Evolutionary conservation across 345 rosid genomes (phyloP), one percentile per base, ranked within the genome.

Genomic region (Linum usitatissimum): DNA sequence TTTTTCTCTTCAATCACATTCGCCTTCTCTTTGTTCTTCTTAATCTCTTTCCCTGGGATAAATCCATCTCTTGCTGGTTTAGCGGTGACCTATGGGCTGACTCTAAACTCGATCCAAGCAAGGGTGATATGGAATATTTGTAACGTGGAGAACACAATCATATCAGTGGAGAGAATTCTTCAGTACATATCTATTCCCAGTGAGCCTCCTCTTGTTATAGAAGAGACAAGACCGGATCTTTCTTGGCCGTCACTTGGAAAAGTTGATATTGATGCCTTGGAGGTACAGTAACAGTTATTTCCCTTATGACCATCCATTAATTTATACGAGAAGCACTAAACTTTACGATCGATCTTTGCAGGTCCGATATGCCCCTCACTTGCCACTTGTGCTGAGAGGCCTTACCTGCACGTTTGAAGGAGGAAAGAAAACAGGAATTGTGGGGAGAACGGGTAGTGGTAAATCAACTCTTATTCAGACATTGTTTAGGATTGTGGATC

Each of bases 381-480:
- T 92, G 85, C 96, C 98, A 8, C 88, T 85, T 1, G 98, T 92
- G 40, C 61, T 92, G 73, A 78, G 77, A 56, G 93, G 96, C 48
- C 73, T 89, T 59, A 80, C 95, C 0, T 92, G 93, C 76, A 92
- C 83, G 17, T 84, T 92, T 62, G 77, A 66, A 0, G 95, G 91
- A 66, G 91, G 93, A 28, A 70, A 71, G 75, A 92, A 83, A 75
- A 85, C 91, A 3, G 96, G 96, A 28, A 83, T 92, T 34, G 95
- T 92, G 17, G 96, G 98, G 61, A 84, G 98, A 64, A 92, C 98
- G 14, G 96, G 96, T 4, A 81, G 96, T 39, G 96, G 95, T 3
- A 92, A 92, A 77, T 80, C 98, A 9, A 92, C 98, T 53, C 86
- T 92, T 62, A 85, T 89, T 54, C 98, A 87, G 63, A 73, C 93